A percentile compares a stretch with the other conserved stretches of the same genome.
Conservation (phyloP, 1,284 basidiomycete genomes). For the Moesziomyces sp. region DNA sequence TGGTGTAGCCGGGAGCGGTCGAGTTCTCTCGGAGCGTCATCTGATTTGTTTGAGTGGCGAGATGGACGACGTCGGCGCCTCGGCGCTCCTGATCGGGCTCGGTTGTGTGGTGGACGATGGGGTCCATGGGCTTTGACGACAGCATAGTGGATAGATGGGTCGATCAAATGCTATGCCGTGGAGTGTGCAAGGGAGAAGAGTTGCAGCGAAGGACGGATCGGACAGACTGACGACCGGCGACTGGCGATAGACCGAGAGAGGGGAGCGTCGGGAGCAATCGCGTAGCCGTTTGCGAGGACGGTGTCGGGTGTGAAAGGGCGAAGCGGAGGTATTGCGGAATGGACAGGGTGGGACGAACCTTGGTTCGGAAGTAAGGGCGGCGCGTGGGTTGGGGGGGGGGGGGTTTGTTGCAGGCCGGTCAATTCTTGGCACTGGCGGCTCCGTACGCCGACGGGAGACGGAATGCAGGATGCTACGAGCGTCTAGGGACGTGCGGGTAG, state of each 20-base stretch:
- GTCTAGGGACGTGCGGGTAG: neutral
- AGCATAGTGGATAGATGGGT: slow-evolving; percentile 27
- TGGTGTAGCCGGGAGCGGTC: slow-evolving; percentile 46
- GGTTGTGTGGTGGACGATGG: slow-evolving; percentile 42
- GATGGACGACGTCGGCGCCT: slow-evolving; percentile 32
- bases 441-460: too few species aligned
- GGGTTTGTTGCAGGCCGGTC: slow-evolving; percentile 3
- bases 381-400: slow-evolving; percentile 1
- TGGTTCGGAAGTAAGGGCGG: slow-evolving; percentile 2
- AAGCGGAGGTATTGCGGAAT: neutral
- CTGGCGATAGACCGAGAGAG: too few species aligned
- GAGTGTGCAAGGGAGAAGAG: neutral
- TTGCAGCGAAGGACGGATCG: neutral
- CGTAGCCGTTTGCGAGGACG: too few species aligned
- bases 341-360: slow-evolving; percentile 18
- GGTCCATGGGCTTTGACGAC: slow-evolving; percentile 54
- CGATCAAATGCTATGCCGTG: neutral
- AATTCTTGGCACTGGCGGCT: neutral
- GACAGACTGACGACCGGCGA: too few species aligned
- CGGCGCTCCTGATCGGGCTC: slow-evolving; percentile 18
- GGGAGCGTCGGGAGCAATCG: too few species aligned
- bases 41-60: slow-evolving; percentile 36
- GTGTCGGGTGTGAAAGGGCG: neutral
- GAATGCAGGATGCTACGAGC: neutral
- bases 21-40: slow-evolving; percentile 52